Conservation (phyloP, 441 rosid genomes). For the Aleurites moluccanus region DNA sequence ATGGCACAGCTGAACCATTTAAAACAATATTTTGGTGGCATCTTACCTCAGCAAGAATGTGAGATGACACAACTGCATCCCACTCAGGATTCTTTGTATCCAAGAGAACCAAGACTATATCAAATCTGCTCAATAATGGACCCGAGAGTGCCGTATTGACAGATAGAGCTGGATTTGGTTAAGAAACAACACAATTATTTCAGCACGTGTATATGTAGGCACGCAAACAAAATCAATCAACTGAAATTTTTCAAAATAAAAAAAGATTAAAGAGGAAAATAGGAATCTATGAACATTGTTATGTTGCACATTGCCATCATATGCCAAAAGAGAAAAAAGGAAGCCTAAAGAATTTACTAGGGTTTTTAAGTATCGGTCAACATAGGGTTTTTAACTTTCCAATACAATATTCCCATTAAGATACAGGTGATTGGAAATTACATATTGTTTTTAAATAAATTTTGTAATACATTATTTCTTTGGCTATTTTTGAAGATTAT, state of each 20-base stretch:
- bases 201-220: background rate
- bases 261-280: background rate
- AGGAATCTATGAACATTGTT: background rate
- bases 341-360: background rate
- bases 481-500: no score
- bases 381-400: no score
- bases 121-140: constrained; percentile 96
- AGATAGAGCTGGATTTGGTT: constrained; percentile 74
- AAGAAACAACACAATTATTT: constrained; percentile 35
- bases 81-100: constrained; percentile 98
- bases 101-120: constrained; percentile 88
- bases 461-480: no score
- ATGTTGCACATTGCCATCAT: constrained; percentile 12
- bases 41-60: constrained; percentile 86
- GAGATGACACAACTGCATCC: constrained; percentile 98
- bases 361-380: no score
- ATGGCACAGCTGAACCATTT: background rate
- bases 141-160: constrained; percentile 96
- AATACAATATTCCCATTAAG: no score
- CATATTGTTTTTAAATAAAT: no score
- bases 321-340: constrained; percentile 1
- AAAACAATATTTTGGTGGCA: constrained; percentile 3
- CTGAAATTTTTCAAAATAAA: background rate
- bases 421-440: no score
- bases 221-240: background rate